These are phyloP conservation scores for Bimuria novae-zelandiae DNA, from an alignment of 2,329 filamentous ascomycete genomes.

Conservation along the genomic window DNA sequence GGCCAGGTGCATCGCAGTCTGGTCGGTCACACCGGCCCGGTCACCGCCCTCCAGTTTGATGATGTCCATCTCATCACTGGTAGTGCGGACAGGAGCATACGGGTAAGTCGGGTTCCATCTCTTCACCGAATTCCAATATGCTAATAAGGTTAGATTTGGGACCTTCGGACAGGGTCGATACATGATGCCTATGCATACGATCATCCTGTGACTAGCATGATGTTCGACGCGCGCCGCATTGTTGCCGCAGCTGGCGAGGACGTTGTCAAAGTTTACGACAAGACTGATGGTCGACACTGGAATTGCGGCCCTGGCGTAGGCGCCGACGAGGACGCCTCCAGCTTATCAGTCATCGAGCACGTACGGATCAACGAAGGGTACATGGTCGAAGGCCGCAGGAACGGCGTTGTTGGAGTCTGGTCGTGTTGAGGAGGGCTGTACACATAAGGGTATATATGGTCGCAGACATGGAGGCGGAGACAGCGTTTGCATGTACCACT, in stretches of 20 bases:
- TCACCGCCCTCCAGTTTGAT: slow-evolving; percentile 95
- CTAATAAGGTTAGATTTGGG: slow-evolving; percentile 79
- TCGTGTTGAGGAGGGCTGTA: slow-evolving; percentile 35
- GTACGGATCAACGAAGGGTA: slow-evolving; percentile 95
- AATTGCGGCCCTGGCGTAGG: slow-evolving; percentile 85
- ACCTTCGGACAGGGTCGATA: slow-evolving; percentile 93
- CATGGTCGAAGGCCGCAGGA: slow-evolving; percentile 83
- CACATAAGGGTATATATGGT: slow-evolving; percentile 15
- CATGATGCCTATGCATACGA: slow-evolving; percentile 97
- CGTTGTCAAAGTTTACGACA: slow-evolving; percentile 97
- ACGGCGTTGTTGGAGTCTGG: slow-evolving; percentile 92
- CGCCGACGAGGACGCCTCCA: slow-evolving; percentile 66
- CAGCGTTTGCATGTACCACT: slow-evolving; percentile 2
- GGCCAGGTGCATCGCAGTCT: slow-evolving; percentile 96
- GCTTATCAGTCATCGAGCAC: slow-evolving; percentile 66
- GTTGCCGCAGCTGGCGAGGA: slow-evolving; percentile 88
- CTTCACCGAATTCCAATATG: slow-evolving; percentile 16
- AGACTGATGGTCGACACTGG: slow-evolving; percentile 94
- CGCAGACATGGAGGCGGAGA: background rate
- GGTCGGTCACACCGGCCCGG: slow-evolving; percentile 92
- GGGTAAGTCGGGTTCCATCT: slow-evolving; percentile 65
- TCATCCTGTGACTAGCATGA: slow-evolving; percentile 89
- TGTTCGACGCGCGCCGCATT: slow-evolving; percentile 91
- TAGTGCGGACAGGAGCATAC: slow-evolving; percentile 87
- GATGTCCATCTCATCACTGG: slow-evolving; percentile 94